Conservation (phyloP, 148 eudicot species). For the Rhododendron molle region DNA sequence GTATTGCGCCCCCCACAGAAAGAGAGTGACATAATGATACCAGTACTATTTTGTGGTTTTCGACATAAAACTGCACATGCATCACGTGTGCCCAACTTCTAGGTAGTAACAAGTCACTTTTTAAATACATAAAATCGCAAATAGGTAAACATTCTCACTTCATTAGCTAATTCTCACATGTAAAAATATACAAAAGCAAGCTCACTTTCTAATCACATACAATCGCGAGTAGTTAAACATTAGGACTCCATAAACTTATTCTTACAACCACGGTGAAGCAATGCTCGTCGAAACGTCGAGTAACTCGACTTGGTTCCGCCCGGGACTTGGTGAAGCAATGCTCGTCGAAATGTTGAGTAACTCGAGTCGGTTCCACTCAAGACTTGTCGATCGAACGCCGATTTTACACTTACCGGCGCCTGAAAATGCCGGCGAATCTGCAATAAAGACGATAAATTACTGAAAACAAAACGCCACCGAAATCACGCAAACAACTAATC, state of each 20-base stretch:
- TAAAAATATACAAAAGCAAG: background rate
- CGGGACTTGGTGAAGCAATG: constrained; percentile 1
- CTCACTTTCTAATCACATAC: background rate
- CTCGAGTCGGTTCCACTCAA: background rate
- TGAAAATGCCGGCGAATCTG: constrained; percentile 9
- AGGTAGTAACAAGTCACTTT: background rate
- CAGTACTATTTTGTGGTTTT: background rate
- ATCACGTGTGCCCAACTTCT: background rate
- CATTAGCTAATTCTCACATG: constrained; percentile 15
- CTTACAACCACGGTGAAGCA: background rate
- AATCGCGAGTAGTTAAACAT: background rate
- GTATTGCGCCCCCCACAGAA: background rate
- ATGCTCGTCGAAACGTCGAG: constrained; percentile 4
- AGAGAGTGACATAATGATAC: too few relatives aligned
- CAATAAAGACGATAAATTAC: constrained; percentile 7
- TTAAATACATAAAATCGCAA: background rate
- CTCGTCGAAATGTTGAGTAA: background rate
- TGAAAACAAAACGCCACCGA: background rate
- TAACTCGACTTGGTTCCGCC: background rate
- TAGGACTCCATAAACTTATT: too few relatives aligned
- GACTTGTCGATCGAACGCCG: background rate
- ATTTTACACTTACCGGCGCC: background rate
- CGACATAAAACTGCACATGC: too few relatives aligned
- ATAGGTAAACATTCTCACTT: background rate
- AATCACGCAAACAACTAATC: background rate